A percentile compares a stretch with the other conserved stretches of the same genome.
Evolutionary conservation across 176 grass and related monocot species (phyloP).

Genomic region (Hsuehochloa calcarea): DNA sequence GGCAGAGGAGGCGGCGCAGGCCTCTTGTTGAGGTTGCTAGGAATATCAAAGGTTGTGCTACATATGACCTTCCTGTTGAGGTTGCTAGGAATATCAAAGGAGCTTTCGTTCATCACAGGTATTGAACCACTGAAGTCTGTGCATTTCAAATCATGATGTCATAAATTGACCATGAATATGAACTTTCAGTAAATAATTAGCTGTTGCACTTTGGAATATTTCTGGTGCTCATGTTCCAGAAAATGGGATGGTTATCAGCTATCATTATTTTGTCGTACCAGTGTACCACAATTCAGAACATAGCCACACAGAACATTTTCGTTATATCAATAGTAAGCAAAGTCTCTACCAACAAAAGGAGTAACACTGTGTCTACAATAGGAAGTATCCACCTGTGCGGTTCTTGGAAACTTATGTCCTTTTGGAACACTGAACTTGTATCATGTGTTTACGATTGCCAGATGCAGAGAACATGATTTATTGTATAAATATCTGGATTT

Average conservation of each 20-base stretch:
- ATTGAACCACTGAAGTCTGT: not conserved
- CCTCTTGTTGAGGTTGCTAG: too few species aligned
- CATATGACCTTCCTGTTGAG: slow-evolving; percentile 72
- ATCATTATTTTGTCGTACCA: not conserved
- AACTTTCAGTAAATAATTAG: not conserved
- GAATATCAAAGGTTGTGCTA: slow-evolving; percentile 95
- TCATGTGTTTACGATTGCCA: not conserved
- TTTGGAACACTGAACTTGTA: not conserved
- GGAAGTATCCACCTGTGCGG: not conserved
- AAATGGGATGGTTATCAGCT: not conserved
- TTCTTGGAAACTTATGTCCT: slow-evolving; percentile 3
- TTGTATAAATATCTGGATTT: not conserved
- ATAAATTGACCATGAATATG: not conserved
- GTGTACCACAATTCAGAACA: not conserved
- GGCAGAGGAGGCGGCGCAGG: too few species aligned
- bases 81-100: slow-evolving; percentile 64
- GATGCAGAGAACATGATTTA: not conserved
- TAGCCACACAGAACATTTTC: not conserved
- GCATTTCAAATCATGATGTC: not conserved
- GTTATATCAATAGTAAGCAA: not conserved
- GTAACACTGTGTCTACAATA: not conserved
- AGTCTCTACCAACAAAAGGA: too few species aligned
- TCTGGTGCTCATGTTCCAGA: not conserved
- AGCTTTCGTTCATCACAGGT: slow-evolving; percentile 82
- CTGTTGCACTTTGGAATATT: not conserved